Evolutionary conservation across 1,139 yeast species (phyloP).

Genomic region (Hemisphaericaspora subhashii): DNA sequence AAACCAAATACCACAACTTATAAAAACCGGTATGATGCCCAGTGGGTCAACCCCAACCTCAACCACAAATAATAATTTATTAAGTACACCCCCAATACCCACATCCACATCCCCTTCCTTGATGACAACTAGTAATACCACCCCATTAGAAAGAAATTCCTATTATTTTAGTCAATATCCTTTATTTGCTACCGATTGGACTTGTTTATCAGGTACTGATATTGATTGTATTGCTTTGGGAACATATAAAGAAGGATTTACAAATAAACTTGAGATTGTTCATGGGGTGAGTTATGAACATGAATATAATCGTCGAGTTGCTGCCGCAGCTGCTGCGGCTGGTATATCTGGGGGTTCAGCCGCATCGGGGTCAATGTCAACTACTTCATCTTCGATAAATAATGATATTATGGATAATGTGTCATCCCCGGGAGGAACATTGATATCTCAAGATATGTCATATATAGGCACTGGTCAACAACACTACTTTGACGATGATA

Average conservation of each 20-base stretch:
- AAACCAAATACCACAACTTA: conserved; percentile 4
- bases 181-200: conserved; percentile 71
- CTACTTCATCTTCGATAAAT: background rate
- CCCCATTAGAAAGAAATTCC: conserved; percentile 39
- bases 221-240: conserved; percentile 61
- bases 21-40: background rate
- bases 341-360: background rate
- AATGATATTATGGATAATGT: conserved; percentile 1
- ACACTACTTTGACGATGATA: conserved; percentile 15
- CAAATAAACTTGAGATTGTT: conserved; percentile 53
- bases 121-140: conserved; percentile 2
- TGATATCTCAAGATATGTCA: conserved; percentile 1
- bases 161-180: conserved; percentile 63
- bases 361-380: background rate
- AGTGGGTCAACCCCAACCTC: too few species aligned
- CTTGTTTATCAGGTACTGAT: conserved; percentile 33
- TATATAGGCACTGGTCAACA: background rate
- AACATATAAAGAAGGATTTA: conserved; percentile 69
- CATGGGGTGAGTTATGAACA: conserved; percentile 39
- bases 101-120: conserved; percentile 5
- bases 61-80: background rate
- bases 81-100: conserved; percentile 7
- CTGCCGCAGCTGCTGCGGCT: background rate
- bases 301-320: conserved; percentile 15
- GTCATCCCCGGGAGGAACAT: conserved; percentile 6